Base-by-base conservation (phyloP, 495 filamentous ascomycete genomes). In the Daldinia grandis region DNA sequence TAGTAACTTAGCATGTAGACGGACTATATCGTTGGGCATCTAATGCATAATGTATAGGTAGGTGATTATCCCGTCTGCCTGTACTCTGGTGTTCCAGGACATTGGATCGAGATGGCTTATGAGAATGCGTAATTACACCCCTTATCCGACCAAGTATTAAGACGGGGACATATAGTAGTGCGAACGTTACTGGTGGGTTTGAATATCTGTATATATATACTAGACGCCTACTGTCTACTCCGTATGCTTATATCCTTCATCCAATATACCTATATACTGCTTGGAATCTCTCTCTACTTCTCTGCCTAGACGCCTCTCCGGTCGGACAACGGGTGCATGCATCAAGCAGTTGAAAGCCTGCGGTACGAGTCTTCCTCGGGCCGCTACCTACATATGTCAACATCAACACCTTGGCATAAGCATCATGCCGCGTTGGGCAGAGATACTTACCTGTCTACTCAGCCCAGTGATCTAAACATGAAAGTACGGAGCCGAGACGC, bases 281-380 rank as follows among this genome's bases (percentile, higher is more conserved):
- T 25, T 0, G 12, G 3, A 27, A 14, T 12, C 0, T n/a, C 33
- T 12, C 33, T 14, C n/a, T 38, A 7, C 9, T 25, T 15, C 1
- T 21, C 33, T 5, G 35, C 56, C 56, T n/a, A 4, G 4, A 47
- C 42, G 38, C 51, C 42, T 53, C 49, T 59, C 51, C 65, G 30
- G 10, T 44, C 65, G 51, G 53, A 62, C 38, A 51, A 31, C 58
- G 58, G 63, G 27, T 58, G 47, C 17, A 25, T 33, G 42, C 51
- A 68, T 58, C 58, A 44, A 42, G 24, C 38, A 58, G 19, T 15
- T 12, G 40, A 47, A 24, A 37, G 30, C 4, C 58, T 62, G 58
- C 66, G n/a, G 58, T 57, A 21, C 51, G 59, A 62, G 54, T 15
- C n/a, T 25, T 35, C 53, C 31, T 30, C 24, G 33, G 55, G 44